Base-by-base conservation (phyloP, 306 rosid genomes). In the Oemleria cerasiformis region DNA sequence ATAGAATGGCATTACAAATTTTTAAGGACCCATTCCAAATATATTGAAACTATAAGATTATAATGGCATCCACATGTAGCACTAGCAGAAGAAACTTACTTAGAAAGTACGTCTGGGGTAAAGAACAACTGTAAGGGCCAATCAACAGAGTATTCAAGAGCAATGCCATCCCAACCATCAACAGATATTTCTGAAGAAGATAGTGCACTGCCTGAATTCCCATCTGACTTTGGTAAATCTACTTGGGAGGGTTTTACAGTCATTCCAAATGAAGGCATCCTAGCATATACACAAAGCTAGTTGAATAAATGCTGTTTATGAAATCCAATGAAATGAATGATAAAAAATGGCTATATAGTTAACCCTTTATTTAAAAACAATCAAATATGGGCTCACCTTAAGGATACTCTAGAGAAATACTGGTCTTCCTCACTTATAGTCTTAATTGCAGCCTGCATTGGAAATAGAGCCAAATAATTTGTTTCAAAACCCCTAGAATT, bases 41-140 rank as follows among this genome's bases (percentile, higher is more conserved):
- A 49, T 25, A 63, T 59, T 13, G 42, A 25, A 59, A 14, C 64
- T 34, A 65, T 67, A 63, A 70, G 54, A 83, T 54, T n/a, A 59
- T 59, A 70, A 75, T 48, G 21, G n/a, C 67, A 79, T 64, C 79
- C 69, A 63, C 73, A 19, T 48, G 54, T 56, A 64, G 67, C 19
- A 75, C 23, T 48, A 50, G 70, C 36, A 71, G 51, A 43, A 60
- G 75, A 75, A 58, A 75, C 96, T 86, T 89, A 94, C 99, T 88
- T 94, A 45, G 96, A 86, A 79, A 94, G 92, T 80, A 94, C 96
- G 77, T 94, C 96, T 83, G 88, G 97, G 45, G 92, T 89, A 79
- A 91, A 94, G 82, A 94, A 91, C 89, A 94, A 86, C 79, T 94
- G 97, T 77, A 91, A 82, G 60, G 99, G 99, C 97, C 99, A 94